Evolutionary conservation across 306 rosid genomes (phyloP), one percentile per base, ranked within the genome.

Genomic region (Ceratonia siliqua): DNA sequence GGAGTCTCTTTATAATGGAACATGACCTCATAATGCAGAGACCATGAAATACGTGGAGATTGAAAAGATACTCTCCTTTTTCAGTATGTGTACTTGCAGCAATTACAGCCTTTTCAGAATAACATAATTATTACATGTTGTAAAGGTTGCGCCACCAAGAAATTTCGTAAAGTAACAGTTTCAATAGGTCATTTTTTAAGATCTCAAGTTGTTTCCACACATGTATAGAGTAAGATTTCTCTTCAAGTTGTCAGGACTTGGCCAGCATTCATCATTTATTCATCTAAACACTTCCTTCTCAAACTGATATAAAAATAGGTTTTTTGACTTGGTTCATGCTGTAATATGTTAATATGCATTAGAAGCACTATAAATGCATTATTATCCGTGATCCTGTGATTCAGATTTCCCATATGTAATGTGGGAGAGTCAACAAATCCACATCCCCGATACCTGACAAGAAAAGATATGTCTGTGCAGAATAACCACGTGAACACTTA

Each of bases 231-330:
- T 43, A 61, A 61, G 53, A 46, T 33, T 36, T 49, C 36, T 12
- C 57, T 38, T 10, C 12, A 61, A 74, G 18, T 28, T 25, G 0
- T 61, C 50, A 30, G 10, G 24, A 18, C 43, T 62, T 33, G 30
- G 57, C 53, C 53, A 68, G 27, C 62, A 70, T 42, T 24, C 66
- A 63, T 46, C 43, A 38, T 69, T 70, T 53, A 28, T 62, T 63
- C 42, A 45, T 70, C 9, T 71, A 76, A 46, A 36, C 58, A 76
- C 59, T 66, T 38, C 33, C 39, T 71, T 56, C 57, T 76, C 42
- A 53, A 15, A 70, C 43, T 12, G 46, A 61, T 33, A n/a, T 59
- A 15, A 61, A 61, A 5, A 17, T 8, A 35, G 42, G 45, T n/a
- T 7, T 8, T 61, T 35, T 10, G 45, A 8, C 3, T 61, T 17